Evolutionary conservation across 2,329 filamentous ascomycete genomes (phyloP).

Genomic region (Pseudocercospora ulei): DNA sequence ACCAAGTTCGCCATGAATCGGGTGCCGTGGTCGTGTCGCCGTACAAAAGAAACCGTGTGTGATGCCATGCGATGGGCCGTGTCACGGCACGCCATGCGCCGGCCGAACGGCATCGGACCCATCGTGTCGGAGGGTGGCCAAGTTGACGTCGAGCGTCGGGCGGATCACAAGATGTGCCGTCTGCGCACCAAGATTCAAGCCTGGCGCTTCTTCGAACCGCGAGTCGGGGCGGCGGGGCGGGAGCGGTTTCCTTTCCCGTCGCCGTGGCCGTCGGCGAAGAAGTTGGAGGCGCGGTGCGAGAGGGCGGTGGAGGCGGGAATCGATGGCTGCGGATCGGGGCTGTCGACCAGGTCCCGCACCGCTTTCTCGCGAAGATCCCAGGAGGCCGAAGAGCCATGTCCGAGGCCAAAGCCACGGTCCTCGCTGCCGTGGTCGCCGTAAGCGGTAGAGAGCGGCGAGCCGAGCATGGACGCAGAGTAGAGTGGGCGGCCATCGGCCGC

Average conservation of each 20-base stretch:
- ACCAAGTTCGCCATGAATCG: slow-evolving; percentile 2
- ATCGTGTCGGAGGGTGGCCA: not conserved
- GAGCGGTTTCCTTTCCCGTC: slow-evolving; percentile 1
- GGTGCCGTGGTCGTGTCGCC: slow-evolving; percentile 2
- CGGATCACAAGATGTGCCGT: not conserved
- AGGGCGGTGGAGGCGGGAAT: not conserved
- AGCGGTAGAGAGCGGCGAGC: slow-evolving; percentile 8
- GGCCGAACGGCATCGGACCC: not conserved
- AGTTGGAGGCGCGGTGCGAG: slow-evolving; percentile 2
- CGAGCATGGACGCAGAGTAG: slow-evolving; percentile 10
- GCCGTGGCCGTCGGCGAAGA: not conserved
- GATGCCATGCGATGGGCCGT: not conserved
- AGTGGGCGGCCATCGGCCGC: slow-evolving; percentile 10
- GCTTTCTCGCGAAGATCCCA: slow-evolving; percentile 10
- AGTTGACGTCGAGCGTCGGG: not conserved
- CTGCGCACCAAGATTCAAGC: not conserved
- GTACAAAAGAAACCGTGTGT: slow-evolving; percentile 6
- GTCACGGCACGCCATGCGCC: not conserved
- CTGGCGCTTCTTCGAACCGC: not conserved
- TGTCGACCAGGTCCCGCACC: slow-evolving; percentile 8
- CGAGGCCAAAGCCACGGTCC: not conserved
- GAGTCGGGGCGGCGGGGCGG: slow-evolving; percentile 3
- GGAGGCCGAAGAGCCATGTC: slow-evolving; percentile 3
- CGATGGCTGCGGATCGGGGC: slow-evolving; percentile 3
- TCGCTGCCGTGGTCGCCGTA: slow-evolving; percentile 2